Conservation (phyloP, 2,329 filamentous ascomycete genomes). For the Dactylellina cionopaga region DNA sequence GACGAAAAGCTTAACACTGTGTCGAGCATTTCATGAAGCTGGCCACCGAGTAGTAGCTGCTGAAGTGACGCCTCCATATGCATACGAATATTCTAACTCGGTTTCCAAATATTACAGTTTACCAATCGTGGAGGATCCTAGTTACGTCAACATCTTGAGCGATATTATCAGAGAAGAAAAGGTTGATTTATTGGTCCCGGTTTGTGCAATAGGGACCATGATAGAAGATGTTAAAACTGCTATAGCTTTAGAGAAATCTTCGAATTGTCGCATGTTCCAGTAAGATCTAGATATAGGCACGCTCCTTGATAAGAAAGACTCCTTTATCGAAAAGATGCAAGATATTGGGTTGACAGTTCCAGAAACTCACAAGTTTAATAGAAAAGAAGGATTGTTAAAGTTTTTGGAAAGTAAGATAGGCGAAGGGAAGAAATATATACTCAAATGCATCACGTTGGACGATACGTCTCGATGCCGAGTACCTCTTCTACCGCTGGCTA, state of each 20-base stretch:
- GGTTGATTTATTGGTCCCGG: slow-evolving; percentile 8
- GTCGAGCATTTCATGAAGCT: slow-evolving; percentile 9
- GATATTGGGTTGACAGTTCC: slow-evolving; percentile 68
- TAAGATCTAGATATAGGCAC: neutral
- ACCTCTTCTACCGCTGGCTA: neutral
- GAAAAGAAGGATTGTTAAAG: slow-evolving; percentile 65
- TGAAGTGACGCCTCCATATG: neutral
- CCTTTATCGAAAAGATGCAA: slow-evolving; percentile 70
- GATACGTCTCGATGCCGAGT: slow-evolving; percentile 64
- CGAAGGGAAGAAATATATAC: slow-evolving; percentile 68
- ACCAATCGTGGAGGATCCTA: neutral
- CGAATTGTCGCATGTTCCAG: neutral
- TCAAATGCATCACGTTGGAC: slow-evolving; percentile 74
- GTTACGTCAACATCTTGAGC: neutral
- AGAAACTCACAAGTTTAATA: slow-evolving; percentile 67
- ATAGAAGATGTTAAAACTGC: slow-evolving; percentile 3
- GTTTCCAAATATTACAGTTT: slow-evolving; percentile 10
- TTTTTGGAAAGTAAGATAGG: slow-evolving; percentile 63
- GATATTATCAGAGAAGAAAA: neutral
- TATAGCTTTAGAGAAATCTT: neutral
- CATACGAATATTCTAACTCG: slow-evolving; percentile 8
- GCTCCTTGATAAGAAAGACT: slow-evolving; percentile 71
- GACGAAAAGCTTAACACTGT: slow-evolving; percentile 1
- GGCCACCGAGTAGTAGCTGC: slow-evolving; percentile 8
- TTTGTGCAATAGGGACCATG: neutral